Evolutionary conservation across 768 basidiomycete genomes (phyloP).

Genomic region (Amanita pseudoporphyria): DNA sequence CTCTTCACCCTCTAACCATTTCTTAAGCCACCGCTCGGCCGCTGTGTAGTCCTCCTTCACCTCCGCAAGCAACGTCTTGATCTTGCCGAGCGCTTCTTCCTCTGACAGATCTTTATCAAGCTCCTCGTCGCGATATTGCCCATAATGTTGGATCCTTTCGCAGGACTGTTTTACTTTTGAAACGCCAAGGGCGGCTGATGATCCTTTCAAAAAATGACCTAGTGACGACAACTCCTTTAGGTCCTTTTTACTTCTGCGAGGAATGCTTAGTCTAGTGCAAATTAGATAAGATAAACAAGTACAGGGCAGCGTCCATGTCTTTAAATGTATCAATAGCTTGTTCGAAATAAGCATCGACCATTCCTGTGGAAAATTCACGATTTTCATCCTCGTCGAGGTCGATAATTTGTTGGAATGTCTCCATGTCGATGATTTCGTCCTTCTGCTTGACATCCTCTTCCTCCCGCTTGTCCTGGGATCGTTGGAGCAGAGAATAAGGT

Average conservation of each 20-base stretch:
- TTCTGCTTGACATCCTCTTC: conserved; percentile 2
- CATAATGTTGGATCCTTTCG: conserved; percentile 87
- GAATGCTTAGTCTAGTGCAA: conserved; percentile 7
- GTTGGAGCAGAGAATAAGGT: not conserved
- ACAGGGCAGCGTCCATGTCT: conserved; percentile 76
- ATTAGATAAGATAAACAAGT: conserved; percentile 25
- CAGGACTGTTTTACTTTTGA: conserved; percentile 74
- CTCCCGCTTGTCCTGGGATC: not conserved
- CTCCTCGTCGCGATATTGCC: conserved; percentile 55
- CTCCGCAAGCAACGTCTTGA: conserved; percentile 42
- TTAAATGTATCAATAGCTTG: conserved; percentile 74
- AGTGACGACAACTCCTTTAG: conserved; percentile 57
- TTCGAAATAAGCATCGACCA: conserved; percentile 72
- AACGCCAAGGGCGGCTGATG: conserved; percentile 89
- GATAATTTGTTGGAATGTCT: conserved; percentile 76
- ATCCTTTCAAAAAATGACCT: conserved; percentile 97
- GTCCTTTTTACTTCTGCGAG: conserved; percentile 43
- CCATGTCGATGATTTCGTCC: conserved; percentile 54
- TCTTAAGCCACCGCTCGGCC: conserved; percentile 60
- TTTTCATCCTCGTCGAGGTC: conserved; percentile 84
- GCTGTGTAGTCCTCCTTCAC: conserved; percentile 61
- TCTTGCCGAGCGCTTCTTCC: conserved; percentile 47
- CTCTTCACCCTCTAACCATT: conserved; percentile 16
- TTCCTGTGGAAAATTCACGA: conserved; percentile 66
- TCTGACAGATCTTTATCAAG: conserved; percentile 27